phyloP scores from a whole-genome alignment of 2,329 filamentous ascomycete genomes.

The Diplodia mutila region DNA sequence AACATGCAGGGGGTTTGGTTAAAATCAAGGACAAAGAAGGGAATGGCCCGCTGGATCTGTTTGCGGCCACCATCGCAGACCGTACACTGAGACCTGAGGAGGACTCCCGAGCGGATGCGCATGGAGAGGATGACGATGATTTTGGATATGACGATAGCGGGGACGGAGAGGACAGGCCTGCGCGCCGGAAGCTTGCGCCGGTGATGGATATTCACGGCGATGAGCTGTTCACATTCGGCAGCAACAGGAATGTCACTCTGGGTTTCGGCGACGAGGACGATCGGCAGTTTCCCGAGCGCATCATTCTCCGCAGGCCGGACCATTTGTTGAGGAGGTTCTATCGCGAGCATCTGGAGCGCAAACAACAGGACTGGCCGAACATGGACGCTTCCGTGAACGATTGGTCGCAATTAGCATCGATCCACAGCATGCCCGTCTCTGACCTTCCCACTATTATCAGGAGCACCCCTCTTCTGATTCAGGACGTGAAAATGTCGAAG shows the following conservation, averaged over 20 bases:
- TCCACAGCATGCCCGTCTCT: conserved; percentile 43
- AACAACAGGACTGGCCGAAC: conserved; percentile 42
- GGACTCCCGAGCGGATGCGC: conserved; percentile 42
- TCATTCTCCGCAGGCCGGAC: conserved; percentile 74
- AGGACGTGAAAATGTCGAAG: conserved; percentile 86
- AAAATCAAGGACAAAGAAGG: conserved; percentile 96
- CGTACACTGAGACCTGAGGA: conserved; percentile 61
- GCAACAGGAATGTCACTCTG: conserved; percentile 91
- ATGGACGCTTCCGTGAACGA: conserved; percentile 40
- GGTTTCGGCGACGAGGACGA: conserved; percentile 96
- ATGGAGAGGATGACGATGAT: conserved; percentile 59
- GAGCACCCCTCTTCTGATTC: conserved; percentile 73
- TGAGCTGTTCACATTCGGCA: conserved; percentile 91
- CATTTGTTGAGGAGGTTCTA: conserved; percentile 76
- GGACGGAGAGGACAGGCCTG: conserved; percentile 36
- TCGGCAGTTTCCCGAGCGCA: conserved; percentile 86
- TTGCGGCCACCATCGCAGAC: conserved; percentile 81
- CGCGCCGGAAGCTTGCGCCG: conserved; percentile 30
- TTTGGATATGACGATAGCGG: conserved; percentile 43
- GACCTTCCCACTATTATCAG: conserved; percentile 75
- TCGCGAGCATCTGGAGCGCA: conserved; percentile 64
- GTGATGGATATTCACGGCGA: conserved; percentile 63
- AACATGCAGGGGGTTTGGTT: conserved; percentile 74
- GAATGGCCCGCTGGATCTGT: conserved; percentile 91
- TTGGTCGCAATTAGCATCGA: conserved; percentile 29